A percentile compares a stretch with the other conserved stretches of the same genome.
These are phyloP conservation scores for Blastomyces parvus DNA, from an alignment of 2,329 filamentous ascomycete genomes.

Conservation along the genomic window DNA sequence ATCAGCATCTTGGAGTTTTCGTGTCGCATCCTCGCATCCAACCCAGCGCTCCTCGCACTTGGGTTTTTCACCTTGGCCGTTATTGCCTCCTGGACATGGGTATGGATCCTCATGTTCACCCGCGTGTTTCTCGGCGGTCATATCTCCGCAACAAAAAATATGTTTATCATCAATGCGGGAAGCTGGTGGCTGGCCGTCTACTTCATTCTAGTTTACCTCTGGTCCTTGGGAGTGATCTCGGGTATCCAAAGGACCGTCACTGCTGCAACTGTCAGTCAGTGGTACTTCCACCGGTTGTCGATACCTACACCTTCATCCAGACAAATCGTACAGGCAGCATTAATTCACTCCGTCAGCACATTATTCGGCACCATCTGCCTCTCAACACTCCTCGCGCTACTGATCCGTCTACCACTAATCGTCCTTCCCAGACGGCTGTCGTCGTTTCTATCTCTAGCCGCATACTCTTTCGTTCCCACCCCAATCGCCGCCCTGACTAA, in stretches of 20 bases:
- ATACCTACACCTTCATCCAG: conserved; percentile 66
- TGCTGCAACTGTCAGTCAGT: conserved; percentile 91
- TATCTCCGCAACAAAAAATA: conserved; percentile 48
- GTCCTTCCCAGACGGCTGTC: conserved; percentile 69
- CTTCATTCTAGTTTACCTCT: conserved; percentile 90
- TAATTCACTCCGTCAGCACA: conserved; percentile 71
- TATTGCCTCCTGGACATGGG: conserved; percentile 85
- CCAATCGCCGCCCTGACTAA: conserved; percentile 81
- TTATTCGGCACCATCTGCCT: conserved; percentile 89
- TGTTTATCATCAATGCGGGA: conserved; percentile 75
- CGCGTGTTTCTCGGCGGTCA: conserved; percentile 90
- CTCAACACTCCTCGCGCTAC: conserved; percentile 68
- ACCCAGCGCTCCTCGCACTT: conserved; percentile 71
- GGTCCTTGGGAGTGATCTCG: conserved; percentile 80
- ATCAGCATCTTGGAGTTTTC: conserved; percentile 88
- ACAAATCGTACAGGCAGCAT: conserved; percentile 72
- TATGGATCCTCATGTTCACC: conserved; percentile 95
- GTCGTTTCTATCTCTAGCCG: conserved; percentile 58
- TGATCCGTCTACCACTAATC: conserved; percentile 75
- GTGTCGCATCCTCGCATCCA: conserved; percentile 74
- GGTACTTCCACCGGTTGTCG: conserved; percentile 94
- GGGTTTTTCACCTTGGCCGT: conserved; percentile 66
- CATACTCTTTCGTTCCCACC: conserved; percentile 72
- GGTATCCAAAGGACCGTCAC: conserved; percentile 86
- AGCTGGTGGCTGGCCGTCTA: conserved; percentile 93